These are phyloP conservation scores for Emericellopsis atlantica DNA, from an alignment of 2,329 filamentous ascomycete genomes.

Conservation along the genomic window DNA sequence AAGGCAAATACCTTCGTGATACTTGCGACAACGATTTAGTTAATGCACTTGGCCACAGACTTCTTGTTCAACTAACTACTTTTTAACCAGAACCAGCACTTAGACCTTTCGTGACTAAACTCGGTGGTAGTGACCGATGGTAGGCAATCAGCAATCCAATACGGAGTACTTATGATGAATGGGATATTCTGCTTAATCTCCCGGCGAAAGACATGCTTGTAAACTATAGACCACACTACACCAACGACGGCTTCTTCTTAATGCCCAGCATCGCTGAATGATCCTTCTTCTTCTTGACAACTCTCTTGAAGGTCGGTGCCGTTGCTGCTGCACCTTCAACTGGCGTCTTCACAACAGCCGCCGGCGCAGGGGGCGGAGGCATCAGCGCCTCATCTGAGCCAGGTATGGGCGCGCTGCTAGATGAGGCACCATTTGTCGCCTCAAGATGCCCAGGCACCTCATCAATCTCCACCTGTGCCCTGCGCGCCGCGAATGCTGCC, in stretches of 20 bases:
- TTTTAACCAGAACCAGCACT: too few relatives aligned
- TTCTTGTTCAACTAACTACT: too few relatives aligned
- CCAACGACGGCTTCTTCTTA: conserved; percentile 64
- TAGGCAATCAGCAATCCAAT: too few relatives aligned
- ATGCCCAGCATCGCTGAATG: conserved; percentile 64
- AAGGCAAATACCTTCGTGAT: too few relatives aligned
- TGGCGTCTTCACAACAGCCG: conserved; percentile 12
- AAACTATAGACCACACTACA: conserved; percentile 19
- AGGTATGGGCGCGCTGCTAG: not conserved
- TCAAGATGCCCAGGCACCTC: conserved; percentile 25
- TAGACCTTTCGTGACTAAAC: too few relatives aligned
- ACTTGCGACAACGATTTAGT: too few relatives aligned
- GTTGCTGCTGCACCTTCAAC: conserved; percentile 18
- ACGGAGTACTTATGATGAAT: too few relatives aligned
- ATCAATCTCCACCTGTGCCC: conserved; percentile 35
- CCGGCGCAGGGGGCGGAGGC: conserved; percentile 7
- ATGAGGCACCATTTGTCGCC: conserved; percentile 18
- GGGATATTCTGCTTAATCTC: too few relatives aligned
- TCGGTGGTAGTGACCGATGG: too few relatives aligned
- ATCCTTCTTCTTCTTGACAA: conserved; percentile 81
- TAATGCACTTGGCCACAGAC: too few relatives aligned
- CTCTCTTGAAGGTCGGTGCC: conserved; percentile 59
- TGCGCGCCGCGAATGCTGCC: conserved; percentile 59
- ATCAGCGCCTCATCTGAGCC: conserved; percentile 8
- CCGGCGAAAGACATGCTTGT: too few relatives aligned